Percentiles rank a stretch among this genome's conserved stretches.
Conservation (phyloP, 2,329 filamentous ascomycete genomes). For the Plenodomus tracheiphilus region DNA sequence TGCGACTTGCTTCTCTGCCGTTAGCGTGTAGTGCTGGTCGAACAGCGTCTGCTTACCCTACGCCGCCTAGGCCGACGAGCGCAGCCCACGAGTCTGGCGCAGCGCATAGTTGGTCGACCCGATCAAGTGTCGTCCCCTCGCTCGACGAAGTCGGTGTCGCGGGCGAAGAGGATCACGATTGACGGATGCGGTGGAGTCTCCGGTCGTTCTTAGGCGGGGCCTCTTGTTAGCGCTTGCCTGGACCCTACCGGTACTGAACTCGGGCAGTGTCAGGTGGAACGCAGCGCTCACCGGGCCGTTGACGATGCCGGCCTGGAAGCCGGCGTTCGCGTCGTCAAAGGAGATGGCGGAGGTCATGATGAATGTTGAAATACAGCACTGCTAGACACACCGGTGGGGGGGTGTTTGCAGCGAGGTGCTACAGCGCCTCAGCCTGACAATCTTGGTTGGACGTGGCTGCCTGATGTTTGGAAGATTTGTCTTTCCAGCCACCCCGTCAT, state of each 20-base stretch:
- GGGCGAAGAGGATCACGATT: slow-evolving; percentile 26
- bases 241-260: background rate
- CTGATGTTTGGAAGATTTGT: too few relatives aligned
- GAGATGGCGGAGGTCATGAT: slow-evolving; percentile 7
- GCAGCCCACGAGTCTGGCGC: slow-evolving; percentile 21
- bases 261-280: slow-evolving; percentile 7
- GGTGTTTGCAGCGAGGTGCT: too few relatives aligned
- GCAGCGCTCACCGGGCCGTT: slow-evolving; percentile 9
- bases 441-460: too few relatives aligned
- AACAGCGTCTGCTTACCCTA: slow-evolving; percentile 13
- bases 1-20: slow-evolving; percentile 11
- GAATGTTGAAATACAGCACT: too few relatives aligned
- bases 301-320: slow-evolving; percentile 11
- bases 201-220: slow-evolving; percentile 2
- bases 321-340: slow-evolving; percentile 10
- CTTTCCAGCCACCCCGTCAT: too few relatives aligned
- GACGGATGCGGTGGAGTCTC: slow-evolving; percentile 24
- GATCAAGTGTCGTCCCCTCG: slow-evolving; percentile 14
- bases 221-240: slow-evolving; percentile 8
- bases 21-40: slow-evolving; percentile 4
- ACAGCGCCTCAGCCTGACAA: too few relatives aligned
- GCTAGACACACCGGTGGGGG: too few relatives aligned
- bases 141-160: slow-evolving; percentile 31
- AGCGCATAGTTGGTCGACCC: slow-evolving; percentile 7
- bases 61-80: slow-evolving; percentile 34